Base-by-base conservation (phyloP, 257 asterid species). In the Lavandula angustifolia region DNA sequence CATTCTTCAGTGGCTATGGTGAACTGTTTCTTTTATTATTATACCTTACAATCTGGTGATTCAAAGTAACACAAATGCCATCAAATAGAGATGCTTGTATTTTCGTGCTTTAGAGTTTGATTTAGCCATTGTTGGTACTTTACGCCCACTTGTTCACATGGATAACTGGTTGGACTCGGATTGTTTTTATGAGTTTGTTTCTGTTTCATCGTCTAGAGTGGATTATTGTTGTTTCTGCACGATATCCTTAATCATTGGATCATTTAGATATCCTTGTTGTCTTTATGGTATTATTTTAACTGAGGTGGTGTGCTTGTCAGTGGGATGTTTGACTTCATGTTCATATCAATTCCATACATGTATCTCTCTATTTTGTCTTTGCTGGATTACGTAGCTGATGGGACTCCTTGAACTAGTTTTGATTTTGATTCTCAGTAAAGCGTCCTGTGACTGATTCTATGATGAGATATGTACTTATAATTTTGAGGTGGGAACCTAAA, bases 361-460 rank as follows among this genome's bases (percentile, higher is more conserved):
- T 63, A 63, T 69, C 50, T 35, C 33, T 55, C 64, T 53, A 67
- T 55, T 55, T 16, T 54, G 42, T 29, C 54, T 58, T 38, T 67
- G 51, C 41, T 70, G n/a, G n/a, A n/a, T n/a, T n/a, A n/a, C n/a
- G 63, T 44, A 41, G 75, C 35, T 56, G 44, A 71, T 57, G 64
- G 48, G 50, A 54, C 32, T 57, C 27, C 12, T 31, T 64, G 31
- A 18, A 35, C 17, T 60, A 61, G 53, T 60, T 62, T 13, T 62
- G 16, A 22, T 29, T 70, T 38, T n/a, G 17, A 41, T 32, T 18
- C 31, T 43, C 60, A 27, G 48, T 48, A 16, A 22, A 40, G 44
- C 54, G 60, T 22, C 27, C 27, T 22, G 27, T 22, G 27, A 22
- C 57, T 71, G 56, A 49, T 44, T 49, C 9, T 53, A 32, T 71